Evolutionary conservation across 2,329 filamentous ascomycete genomes (phyloP), one percentile per base, ranked within the genome.

Genomic region (Triangularia verruculosa): DNA sequence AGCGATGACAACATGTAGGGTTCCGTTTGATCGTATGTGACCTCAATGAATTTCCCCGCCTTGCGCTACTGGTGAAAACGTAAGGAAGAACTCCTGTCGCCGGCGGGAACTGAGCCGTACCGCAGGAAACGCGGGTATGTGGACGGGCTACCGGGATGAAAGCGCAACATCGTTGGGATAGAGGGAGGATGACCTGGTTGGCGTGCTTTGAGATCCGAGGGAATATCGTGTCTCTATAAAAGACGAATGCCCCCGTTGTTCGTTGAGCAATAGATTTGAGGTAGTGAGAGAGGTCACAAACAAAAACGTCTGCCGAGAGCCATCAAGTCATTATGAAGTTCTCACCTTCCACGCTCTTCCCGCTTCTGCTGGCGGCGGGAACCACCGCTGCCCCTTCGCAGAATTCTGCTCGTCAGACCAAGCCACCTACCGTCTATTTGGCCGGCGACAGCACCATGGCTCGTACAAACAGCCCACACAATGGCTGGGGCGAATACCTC

Each of bases 401-500:
- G 12, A 54, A 54, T 24, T 25, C 12, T 3, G 47, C 61, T 17
- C 65, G 62, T 17, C 67, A 66, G 25, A 67, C 69, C 9, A 63
- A 64, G 1, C 39, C 39, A 8, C 69, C 69, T 4, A 83, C 78
- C 0, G 73, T 85, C 47, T 83, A 83, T 67, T 74, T 85, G 17
- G 81, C 81, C 7, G 83, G 83, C 43, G 83, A 86, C 72, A 83
- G 81, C 17, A 86, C 83, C 11, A 86, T 83, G 81, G 82, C 82
- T 2, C 73, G 72, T 56, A 76, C 72, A 27, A 76, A 76, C 8
- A 76, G 75, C 2, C 62, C 22, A 2, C 63, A 61, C 47, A 68
- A 62, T 55, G 73, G 73, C 47, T 89, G 87, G 86, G 87, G 86
- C 63, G 76, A 83, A 66, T 87, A 84, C 72, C 75, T 89, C 43